Evolutionary conservation across 2,329 filamentous ascomycete species (phyloP).

Genomic region (Thermoascus crustaceus): DNA sequence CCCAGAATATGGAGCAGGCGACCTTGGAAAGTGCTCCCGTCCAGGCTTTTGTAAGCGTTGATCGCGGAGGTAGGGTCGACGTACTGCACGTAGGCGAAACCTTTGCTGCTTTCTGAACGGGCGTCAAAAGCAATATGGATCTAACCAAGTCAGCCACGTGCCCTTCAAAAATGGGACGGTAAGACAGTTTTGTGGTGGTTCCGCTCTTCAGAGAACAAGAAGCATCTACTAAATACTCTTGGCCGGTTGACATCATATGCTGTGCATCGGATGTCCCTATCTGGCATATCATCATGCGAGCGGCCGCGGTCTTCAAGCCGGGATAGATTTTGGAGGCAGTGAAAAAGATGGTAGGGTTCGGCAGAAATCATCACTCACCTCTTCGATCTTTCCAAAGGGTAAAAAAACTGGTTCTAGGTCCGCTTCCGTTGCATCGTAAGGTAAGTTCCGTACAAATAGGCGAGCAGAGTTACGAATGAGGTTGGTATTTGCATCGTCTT

Average conservation of each 20-base stretch:
- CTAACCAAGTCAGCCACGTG: conserved; percentile 51
- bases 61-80: conserved; percentile 63
- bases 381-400: conserved; percentile 67
- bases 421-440: conserved; percentile 69
- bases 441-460: conserved; percentile 81
- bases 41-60: conserved; percentile 68
- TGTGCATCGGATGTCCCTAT: conserved; percentile 99
- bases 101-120: conserved; percentile 66
- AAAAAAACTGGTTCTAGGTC: conserved; percentile 65
- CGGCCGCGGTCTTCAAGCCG: conserved; percentile 4
- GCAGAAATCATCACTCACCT: conserved; percentile 57
- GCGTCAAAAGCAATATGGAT: conserved; percentile 75
- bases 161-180: conserved; percentile 12
- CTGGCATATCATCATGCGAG: conserved; percentile 88
- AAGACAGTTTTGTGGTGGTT: conserved; percentile 3
- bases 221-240: conserved; percentile 99
- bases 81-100: conserved; percentile 82
- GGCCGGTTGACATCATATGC: conserved; percentile 85
- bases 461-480: conserved; percentile 65
- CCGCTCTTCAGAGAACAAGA: conserved; percentile 69
- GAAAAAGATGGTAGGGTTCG: conserved; percentile 6
- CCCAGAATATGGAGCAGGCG: conserved; percentile 85
- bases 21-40: conserved; percentile 84
- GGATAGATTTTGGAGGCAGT: conserved; percentile 2
- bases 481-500: conserved; percentile 42